These are phyloP conservation scores for Lactifluus hygrophoroides DNA, from an alignment of 768 basidiomycete genomes.

Conservation along the genomic window DNA sequence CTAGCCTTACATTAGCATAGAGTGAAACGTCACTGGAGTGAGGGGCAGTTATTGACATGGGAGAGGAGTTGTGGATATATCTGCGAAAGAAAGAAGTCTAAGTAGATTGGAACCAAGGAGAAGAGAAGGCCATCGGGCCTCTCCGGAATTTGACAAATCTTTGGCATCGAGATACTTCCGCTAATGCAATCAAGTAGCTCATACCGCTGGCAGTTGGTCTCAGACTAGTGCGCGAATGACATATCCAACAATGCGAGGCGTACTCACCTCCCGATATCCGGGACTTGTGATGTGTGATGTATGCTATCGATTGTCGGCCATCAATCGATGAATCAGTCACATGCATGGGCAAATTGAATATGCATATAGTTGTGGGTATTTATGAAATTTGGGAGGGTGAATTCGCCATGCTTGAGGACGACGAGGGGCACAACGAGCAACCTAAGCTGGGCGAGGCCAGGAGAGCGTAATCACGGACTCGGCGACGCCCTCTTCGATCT, in stretches of 20 bases:
- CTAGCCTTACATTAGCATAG: too few species aligned
- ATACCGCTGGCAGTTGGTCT: conserved; percentile 64
- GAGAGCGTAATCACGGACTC: conserved; percentile 33
- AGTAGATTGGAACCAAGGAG: too few species aligned
- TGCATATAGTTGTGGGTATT: conserved; percentile 85
- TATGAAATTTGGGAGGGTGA: conserved; percentile 80
- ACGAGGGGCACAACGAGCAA: conserved; percentile 29
- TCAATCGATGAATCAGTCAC: background rate
- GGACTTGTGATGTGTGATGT: conserved; percentile 78
- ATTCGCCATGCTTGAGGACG: conserved; percentile 39
- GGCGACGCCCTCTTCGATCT: conserved; percentile 62
- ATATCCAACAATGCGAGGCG: background rate
- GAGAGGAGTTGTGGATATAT: too few species aligned
- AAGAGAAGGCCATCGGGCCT: conserved; percentile 32
- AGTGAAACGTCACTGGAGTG: too few species aligned
- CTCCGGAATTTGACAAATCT: conserved; percentile 67
- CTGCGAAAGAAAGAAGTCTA: too few species aligned
- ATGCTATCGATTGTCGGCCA: too few species aligned
- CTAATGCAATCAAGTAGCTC: conserved; percentile 87
- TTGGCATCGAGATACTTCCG: conserved; percentile 71
- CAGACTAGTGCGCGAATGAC: background rate
- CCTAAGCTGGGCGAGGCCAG: conserved; percentile 48
- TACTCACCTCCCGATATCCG: conserved; percentile 55
- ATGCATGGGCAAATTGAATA: background rate
- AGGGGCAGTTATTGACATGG: too few species aligned